phyloP scores from a whole-genome alignment of 2,329 filamentous ascomycete species.

The Trichophyton mentagrophytes region DNA sequence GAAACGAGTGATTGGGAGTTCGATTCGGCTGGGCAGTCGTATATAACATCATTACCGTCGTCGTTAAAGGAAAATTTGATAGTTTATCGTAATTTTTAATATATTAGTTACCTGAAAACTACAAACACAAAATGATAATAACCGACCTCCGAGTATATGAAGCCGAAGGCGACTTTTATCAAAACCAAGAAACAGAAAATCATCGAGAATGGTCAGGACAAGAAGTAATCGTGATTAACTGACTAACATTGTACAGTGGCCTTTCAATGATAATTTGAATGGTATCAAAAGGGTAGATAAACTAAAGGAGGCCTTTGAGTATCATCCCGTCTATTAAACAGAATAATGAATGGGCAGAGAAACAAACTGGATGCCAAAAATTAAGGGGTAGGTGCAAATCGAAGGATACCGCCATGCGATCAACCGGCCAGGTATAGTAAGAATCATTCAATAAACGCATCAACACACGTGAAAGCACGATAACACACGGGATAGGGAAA shows the following conservation, averaged over 20 bases:
- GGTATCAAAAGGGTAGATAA: slow-evolving; percentile 2
- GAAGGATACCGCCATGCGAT: slow-evolving; percentile 1
- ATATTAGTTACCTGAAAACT: background rate
- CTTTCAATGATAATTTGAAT: background rate
- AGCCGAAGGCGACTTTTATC: background rate
- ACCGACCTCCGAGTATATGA: background rate
- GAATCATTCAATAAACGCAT: slow-evolving; percentile 3
- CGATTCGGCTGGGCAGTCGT: background rate
- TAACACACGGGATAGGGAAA: background rate
- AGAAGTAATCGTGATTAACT: background rate
- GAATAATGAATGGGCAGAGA: background rate
- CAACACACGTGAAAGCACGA: background rate
- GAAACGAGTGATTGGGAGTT: slow-evolving; percentile 32
- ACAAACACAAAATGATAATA: background rate
- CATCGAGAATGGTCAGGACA: background rate
- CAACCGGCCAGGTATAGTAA: background rate
- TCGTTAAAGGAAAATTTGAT: too few relatives aligned
- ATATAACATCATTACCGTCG: too few relatives aligned
- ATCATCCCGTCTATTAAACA: slow-evolving; percentile 1
- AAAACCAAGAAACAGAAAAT: background rate
- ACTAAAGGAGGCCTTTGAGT: background rate
- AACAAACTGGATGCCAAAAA: background rate
- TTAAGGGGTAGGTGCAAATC: slow-evolving; percentile 1
- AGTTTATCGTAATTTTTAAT: too few relatives aligned
- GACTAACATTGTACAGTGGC: background rate